Conservation (phyloP, 306 rosid species). For the Cucurbita moschata region DNA sequence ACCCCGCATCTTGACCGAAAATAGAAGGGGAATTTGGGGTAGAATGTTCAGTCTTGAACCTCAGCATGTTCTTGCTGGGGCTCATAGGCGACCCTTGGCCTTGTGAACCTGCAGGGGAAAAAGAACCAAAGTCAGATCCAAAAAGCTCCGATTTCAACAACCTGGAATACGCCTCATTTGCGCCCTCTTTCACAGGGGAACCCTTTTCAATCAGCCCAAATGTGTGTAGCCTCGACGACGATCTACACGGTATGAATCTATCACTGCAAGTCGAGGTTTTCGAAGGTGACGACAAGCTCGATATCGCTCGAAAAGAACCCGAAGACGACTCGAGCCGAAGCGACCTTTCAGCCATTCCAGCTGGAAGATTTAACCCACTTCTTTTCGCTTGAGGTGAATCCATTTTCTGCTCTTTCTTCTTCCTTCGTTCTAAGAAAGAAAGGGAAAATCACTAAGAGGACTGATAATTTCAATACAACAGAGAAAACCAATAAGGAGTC, state of each 20-base stretch:
- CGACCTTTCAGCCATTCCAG: conserved; percentile 69
- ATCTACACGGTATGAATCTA: conserved; percentile 92
- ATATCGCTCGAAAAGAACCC: conserved; percentile 32
- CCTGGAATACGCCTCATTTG: conserved; percentile 63
- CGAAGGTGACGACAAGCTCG: conserved; percentile 31
- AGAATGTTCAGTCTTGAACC: conserved; percentile 68
- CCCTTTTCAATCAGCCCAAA: conserved; percentile 66
- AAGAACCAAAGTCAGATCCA: conserved; percentile 79
- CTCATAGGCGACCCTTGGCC: conserved; percentile 36
- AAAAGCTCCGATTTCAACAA: conserved; percentile 72
- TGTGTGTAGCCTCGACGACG: conserved; percentile 83
- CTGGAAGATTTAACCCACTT: conserved; percentile 62
- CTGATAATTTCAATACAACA: neutral
- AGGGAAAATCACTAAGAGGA: neutral
- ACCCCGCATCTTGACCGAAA: conserved; percentile 33
- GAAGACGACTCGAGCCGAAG: conserved; percentile 53
- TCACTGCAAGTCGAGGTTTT: conserved; percentile 64
- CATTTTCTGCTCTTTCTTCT: conserved; percentile 23
- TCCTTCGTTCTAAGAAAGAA: neutral
- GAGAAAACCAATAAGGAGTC: neutral
- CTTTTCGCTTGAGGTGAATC: conserved; percentile 49
- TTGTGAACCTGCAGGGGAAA: conserved; percentile 52
- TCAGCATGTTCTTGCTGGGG: conserved; percentile 79
- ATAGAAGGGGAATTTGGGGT: conserved; percentile 71
- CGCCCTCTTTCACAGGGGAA: conserved; percentile 83